Conservation (phyloP, 2,329 filamentous ascomycete species). For the Pseudogymnoascus sp. region DNA sequence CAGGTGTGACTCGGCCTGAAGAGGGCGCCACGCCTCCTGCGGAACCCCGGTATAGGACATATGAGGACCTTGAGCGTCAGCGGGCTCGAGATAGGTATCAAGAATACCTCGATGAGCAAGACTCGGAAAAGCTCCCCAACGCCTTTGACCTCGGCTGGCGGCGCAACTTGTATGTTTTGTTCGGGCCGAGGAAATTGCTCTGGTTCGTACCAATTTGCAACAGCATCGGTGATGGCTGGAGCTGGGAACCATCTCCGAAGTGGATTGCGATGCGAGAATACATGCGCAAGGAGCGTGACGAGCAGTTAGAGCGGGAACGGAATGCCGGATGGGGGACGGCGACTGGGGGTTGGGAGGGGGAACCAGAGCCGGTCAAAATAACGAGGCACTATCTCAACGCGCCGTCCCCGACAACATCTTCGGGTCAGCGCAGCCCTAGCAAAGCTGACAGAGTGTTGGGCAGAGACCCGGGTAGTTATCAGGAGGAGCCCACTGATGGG, state of each 20-base stretch:
- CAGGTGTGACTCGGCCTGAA: conserved; percentile 71
- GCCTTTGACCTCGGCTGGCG: conserved; percentile 87
- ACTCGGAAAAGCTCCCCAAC: conserved; percentile 79
- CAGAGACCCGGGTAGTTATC: conserved; percentile 21
- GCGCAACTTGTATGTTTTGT: conserved; percentile 71
- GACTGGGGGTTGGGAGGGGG: conserved; percentile 9
- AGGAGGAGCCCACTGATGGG: conserved; percentile 12
- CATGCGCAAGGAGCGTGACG: conserved; percentile 48
- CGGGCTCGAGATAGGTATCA: conserved; percentile 63
- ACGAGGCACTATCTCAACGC: conserved; percentile 13
- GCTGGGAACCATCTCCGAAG: conserved; percentile 75
- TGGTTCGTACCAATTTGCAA: conserved; percentile 79
- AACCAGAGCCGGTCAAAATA: conserved; percentile 10
- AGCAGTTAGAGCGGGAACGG: conserved; percentile 55
- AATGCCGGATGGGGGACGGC: conserved; percentile 57
- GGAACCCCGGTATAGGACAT: conserved; percentile 28
- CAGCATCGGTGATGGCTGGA: conserved; percentile 87
- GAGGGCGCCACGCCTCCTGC: conserved; percentile 59
- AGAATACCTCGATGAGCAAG: conserved; percentile 81
- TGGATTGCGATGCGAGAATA: conserved; percentile 67
- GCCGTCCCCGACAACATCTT: conserved; percentile 3
- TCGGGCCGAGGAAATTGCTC: conserved; percentile 62
- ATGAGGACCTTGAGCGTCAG: conserved; percentile 49
- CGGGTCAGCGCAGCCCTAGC: not conserved
- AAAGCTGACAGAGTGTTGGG: conserved; percentile 32